Percentiles rank a stretch among this genome's conserved stretches.
Conservation (phyloP, 495 filamentous ascomycete genomes). For the Penicillium mononematosum region DNA sequence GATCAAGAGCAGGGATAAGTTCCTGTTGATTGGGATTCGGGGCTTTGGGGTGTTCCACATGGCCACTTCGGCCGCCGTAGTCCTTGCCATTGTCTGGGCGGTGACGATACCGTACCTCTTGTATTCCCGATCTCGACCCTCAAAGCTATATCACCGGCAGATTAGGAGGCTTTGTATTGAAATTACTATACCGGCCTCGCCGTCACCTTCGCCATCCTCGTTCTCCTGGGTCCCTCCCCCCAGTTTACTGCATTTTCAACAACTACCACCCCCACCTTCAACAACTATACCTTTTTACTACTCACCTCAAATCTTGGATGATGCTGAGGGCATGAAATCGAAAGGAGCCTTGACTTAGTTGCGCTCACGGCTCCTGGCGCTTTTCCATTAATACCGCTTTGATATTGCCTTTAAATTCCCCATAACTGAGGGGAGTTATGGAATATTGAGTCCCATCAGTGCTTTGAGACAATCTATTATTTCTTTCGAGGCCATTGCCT, state of each 20-base stretch:
- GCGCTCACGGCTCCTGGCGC: slow-evolving; percentile 49
- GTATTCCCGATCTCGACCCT: background rate
- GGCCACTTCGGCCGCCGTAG: slow-evolving; percentile 30
- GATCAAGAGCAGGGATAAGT: slow-evolving; percentile 9
- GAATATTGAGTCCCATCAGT: slow-evolving; percentile 27
- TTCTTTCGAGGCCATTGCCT: slow-evolving; percentile 19
- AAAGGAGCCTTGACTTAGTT: slow-evolving; percentile 48
- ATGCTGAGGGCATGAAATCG: slow-evolving; percentile 52
- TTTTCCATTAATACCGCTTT: slow-evolving; percentile 29
- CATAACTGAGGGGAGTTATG: slow-evolving; percentile 31
- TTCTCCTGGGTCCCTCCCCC: slow-evolving; percentile 18
- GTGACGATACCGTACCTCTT: slow-evolving; percentile 25
- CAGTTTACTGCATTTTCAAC: slow-evolving; percentile 30
- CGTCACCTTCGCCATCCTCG: slow-evolving; percentile 25
- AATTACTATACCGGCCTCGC: slow-evolving; percentile 29
- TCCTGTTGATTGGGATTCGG: slow-evolving; percentile 8
- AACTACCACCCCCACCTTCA: slow-evolving; percentile 15
- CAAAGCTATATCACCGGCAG: background rate
- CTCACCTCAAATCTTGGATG: slow-evolving; percentile 23
- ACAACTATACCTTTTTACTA: slow-evolving; percentile 11
- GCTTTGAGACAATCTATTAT: slow-evolving; percentile 23
- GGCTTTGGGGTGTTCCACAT: slow-evolving; percentile 21
- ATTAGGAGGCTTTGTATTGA: slow-evolving; percentile 10
- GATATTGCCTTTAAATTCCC: slow-evolving; percentile 25
- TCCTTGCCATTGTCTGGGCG: slow-evolving; percentile 13